phyloP scores from a whole-genome alignment of 768 basidiomycete species.

The Terana coerulea region DNA sequence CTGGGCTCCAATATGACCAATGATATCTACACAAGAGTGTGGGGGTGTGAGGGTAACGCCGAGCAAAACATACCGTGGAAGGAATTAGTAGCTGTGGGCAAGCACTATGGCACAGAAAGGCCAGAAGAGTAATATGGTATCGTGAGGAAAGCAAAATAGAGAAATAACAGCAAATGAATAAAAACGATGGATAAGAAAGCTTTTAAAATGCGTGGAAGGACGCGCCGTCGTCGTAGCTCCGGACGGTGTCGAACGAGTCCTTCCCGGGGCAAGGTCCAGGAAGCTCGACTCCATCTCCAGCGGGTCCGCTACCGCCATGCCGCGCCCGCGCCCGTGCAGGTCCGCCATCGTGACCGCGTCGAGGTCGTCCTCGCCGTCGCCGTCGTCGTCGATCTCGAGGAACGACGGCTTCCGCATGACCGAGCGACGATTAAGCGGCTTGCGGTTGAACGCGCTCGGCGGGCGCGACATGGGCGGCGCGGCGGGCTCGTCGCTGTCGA shows the following conservation, averaged over 20 bases:
- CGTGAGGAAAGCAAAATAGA: conserved; percentile 3
- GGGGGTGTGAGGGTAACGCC: not conserved
- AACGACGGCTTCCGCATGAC: conserved; percentile 70
- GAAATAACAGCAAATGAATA: not conserved
- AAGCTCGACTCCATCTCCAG: conserved; percentile 32
- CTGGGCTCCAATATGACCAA: conserved; percentile 12
- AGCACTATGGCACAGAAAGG: conserved; percentile 11
- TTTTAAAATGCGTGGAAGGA: conserved; percentile 4
- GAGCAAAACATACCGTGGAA: too few species aligned
- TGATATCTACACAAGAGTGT: conserved; percentile 17
- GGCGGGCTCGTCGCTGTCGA: conserved; percentile 3
- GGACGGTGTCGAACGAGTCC: conserved; percentile 37
- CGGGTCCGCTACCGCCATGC: not conserved
- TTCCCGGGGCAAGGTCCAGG: conserved; percentile 36
- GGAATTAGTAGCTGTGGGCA: conserved; percentile 4
- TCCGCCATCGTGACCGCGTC: conserved; percentile 7
- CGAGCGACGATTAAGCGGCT: conserved; percentile 33
- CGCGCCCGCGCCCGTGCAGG: not conserved
- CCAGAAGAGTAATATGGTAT: conserved; percentile 14
- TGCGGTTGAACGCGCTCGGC: conserved; percentile 26
- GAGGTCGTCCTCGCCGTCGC: conserved; percentile 3
- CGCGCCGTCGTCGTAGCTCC: conserved; percentile 21
- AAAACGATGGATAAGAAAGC: conserved; percentile 4
- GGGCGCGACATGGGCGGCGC: conserved; percentile 14
- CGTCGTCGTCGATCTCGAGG: conserved; percentile 54